Evolutionary conservation across 768 basidiomycete genomes (phyloP).

Genomic region (Macrolepiota fuliginosa): DNA sequence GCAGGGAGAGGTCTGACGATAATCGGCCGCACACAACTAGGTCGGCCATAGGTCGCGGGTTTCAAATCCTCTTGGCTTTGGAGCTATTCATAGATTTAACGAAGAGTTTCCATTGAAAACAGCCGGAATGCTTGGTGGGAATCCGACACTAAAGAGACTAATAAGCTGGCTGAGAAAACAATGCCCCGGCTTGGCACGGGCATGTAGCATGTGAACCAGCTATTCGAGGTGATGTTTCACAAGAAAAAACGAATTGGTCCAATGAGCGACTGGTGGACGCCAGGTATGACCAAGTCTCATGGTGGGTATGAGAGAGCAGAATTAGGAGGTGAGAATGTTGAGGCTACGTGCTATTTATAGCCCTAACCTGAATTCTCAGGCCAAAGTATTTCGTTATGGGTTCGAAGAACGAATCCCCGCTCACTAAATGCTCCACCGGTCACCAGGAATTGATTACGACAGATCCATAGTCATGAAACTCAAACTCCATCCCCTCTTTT

Average conservation of each 20-base stretch:
- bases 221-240: not conserved
- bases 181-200: not conserved
- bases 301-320: slow-evolving; percentile 7
- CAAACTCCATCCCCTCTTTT: not conserved
- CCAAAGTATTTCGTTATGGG: not conserved
- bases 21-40: too few relatives aligned
- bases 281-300: not conserved
- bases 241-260: not conserved
- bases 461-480: not conserved
- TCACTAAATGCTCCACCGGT: slow-evolving; percentile 10
- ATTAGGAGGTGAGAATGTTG: not conserved
- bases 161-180: not conserved
- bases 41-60: too few relatives aligned
- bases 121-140: not conserved
- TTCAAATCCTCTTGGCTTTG: not conserved
- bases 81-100: not conserved
- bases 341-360: not conserved
- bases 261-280: not conserved
- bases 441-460: not conserved
- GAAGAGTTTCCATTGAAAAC: not conserved
- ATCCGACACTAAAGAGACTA: not conserved
- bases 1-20: too few relatives aligned
- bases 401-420: not conserved
- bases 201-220: not conserved
- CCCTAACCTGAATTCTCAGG: not conserved